Percentiles rank a stretch among this genome's conserved stretches.
These are phyloP conservation scores for Podospora tetraspora DNA, from an alignment of 495 filamentous ascomycete genomes.

Conservation along the genomic window DNA sequence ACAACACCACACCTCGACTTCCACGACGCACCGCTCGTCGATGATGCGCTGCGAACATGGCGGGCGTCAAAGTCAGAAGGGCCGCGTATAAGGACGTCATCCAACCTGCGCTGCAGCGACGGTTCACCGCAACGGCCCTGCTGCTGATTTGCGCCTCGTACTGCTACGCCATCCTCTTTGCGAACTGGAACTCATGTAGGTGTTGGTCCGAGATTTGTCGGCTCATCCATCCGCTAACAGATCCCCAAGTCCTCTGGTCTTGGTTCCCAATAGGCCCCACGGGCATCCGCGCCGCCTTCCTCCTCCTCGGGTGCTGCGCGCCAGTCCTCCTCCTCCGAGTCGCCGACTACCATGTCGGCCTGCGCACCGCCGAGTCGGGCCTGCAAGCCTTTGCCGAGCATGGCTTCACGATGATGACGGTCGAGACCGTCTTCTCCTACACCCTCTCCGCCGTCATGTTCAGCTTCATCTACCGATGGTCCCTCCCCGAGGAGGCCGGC, in stretches of 20 bases:
- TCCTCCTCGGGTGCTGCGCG: constrained; percentile 65
- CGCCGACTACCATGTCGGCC: constrained; percentile 71
- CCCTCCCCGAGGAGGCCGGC: constrained; percentile 55
- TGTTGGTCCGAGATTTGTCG: constrained; percentile 9
- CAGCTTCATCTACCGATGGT: constrained; percentile 77
- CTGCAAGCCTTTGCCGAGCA: constrained; percentile 55
- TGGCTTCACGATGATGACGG: constrained; percentile 51
- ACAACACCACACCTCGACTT: constrained; percentile 2
- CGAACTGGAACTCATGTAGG: constrained; percentile 64
- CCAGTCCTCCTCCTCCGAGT: constrained; percentile 69
- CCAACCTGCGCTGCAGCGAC: constrained; percentile 79
- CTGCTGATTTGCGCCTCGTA: constrained; percentile 67
- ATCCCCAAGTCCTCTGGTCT: constrained; percentile 64
- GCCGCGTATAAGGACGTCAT: constrained; percentile 77
- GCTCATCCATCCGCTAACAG: constrained; percentile 11
- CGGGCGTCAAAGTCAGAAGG: constrained; percentile 38
- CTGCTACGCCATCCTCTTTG: constrained; percentile 62
- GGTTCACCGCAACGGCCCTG: constrained; percentile 70
- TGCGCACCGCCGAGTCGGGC: constrained; percentile 63
- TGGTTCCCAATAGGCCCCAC: constrained; percentile 78
- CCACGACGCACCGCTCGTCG: constrained; percentile 7
- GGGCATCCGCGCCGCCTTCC: constrained; percentile 69
- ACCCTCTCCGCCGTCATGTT: constrained; percentile 76
- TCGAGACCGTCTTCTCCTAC: constrained; percentile 67
- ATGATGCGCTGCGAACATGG: constrained; percentile 41